phyloP scores from a whole-genome alignment of 2,329 filamentous ascomycete species.

The Exophiala sideris region DNA sequence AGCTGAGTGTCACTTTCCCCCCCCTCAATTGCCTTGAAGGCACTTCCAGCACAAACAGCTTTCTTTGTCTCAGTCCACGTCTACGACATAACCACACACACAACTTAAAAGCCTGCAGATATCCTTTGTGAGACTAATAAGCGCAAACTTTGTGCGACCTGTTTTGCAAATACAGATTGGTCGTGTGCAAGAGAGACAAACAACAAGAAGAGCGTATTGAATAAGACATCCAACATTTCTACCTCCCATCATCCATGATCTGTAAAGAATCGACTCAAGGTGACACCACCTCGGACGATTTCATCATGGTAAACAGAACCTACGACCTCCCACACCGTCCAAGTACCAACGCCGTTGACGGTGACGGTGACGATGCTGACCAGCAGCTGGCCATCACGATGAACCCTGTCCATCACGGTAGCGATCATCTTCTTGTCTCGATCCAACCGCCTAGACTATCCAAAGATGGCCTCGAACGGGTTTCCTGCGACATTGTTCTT shows the following conservation, averaged over 20 bases:
- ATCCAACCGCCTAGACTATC: slow-evolving; percentile 27
- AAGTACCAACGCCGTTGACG: background rate
- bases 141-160: too few species aligned
- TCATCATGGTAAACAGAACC: slow-evolving; percentile 12
- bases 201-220: too few species aligned
- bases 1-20: too few species aligned
- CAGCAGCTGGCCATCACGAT: slow-evolving; percentile 14
- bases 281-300: slow-evolving; percentile 1
- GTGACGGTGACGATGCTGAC: background rate
- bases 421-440: slow-evolving; percentile 26
- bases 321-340: slow-evolving; percentile 7
- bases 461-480: slow-evolving; percentile 27
- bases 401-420: slow-evolving; percentile 16
- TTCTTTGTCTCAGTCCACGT: too few species aligned
- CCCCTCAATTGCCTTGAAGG: too few species aligned
- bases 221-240: background rate
- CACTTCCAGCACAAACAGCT: too few species aligned
- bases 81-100: too few species aligned
- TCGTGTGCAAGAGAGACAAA: too few species aligned
- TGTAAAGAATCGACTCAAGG: background rate
- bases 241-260: background rate
- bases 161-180: too few species aligned
- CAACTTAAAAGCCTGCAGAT: too few species aligned
- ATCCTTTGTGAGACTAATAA: too few species aligned
- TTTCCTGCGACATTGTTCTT: slow-evolving; percentile 59